A percentile compares a stretch with the other conserved stretches of the same genome.
These are phyloP conservation scores for Penicillium atrosanguineum DNA, from an alignment of 495 filamentous ascomycete genomes.

Conservation along the genomic window DNA sequence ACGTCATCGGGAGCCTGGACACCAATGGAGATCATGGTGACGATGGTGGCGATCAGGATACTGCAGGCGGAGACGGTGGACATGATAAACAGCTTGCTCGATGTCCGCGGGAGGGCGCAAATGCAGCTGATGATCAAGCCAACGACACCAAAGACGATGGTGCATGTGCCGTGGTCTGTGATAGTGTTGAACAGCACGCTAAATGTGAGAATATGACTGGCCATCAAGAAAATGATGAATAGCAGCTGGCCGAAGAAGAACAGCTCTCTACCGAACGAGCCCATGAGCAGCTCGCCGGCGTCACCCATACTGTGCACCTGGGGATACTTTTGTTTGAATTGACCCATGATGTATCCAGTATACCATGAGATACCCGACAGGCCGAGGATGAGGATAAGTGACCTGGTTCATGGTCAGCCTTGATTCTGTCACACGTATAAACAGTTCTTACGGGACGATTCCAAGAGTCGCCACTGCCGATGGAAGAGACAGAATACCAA, in stretches of 20 bases:
- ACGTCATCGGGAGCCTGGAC: slow-evolving; percentile 33
- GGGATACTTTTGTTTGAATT: slow-evolving; percentile 25
- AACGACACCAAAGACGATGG: slow-evolving; percentile 57
- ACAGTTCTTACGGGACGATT: slow-evolving; percentile 53
- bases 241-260: slow-evolving; percentile 58
- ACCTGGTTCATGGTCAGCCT: slow-evolving; percentile 4
- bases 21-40: slow-evolving; percentile 64
- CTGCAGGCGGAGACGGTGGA: slow-evolving; percentile 53
- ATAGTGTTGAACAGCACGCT: slow-evolving; percentile 68
- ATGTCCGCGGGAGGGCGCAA: slow-evolving; percentile 12
- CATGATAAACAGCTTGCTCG: slow-evolving; percentile 18
- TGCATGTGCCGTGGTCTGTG: slow-evolving; percentile 62
- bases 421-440: slow-evolving; percentile 13
- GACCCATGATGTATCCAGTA: slow-evolving; percentile 24
- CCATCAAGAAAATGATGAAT: slow-evolving; percentile 69
- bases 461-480: slow-evolving; percentile 59
- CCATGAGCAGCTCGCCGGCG: slow-evolving; percentile 64
- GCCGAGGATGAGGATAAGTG: slow-evolving; percentile 48
- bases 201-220: slow-evolving; percentile 71
- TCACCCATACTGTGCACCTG: slow-evolving; percentile 54
- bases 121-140: slow-evolving; percentile 21
- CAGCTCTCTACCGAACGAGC: slow-evolving; percentile 60
- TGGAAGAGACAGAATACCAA: slow-evolving; percentile 60
- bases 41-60: slow-evolving; percentile 60
- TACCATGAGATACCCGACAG: slow-evolving; percentile 54